Evolutionary conservation across 169 alveolate species (phyloP).

Genomic region (Cryptosporidium meleagridis): DNA sequence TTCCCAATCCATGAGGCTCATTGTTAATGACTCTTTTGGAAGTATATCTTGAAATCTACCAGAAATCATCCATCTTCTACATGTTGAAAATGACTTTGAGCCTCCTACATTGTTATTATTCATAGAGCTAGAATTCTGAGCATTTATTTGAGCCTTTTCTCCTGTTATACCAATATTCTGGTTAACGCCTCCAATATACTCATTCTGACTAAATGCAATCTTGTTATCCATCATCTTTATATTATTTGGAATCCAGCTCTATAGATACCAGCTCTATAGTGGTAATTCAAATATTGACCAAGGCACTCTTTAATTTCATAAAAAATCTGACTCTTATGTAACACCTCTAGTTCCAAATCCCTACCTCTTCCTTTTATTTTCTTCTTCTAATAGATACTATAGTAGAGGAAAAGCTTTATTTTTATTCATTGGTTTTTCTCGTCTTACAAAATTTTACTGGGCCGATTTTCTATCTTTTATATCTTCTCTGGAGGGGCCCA

Average conservation of each 20-base stretch:
- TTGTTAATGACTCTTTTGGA: constrained; percentile 61
- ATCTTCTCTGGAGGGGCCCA: constrained; percentile 35
- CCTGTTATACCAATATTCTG: neutral
- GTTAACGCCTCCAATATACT: neutral
- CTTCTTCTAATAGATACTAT: constrained; percentile 2
- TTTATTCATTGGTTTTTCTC: constrained; percentile 9
- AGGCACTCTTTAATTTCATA: neutral
- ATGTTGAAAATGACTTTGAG: constrained; percentile 38
- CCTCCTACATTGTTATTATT: constrained; percentile 31
- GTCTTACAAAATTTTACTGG: constrained; percentile 7
- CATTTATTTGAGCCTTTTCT: neutral
- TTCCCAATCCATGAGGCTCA: constrained; percentile 68
- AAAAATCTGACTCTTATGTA: neutral
- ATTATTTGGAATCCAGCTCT: constrained; percentile 1
- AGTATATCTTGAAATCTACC: constrained; percentile 58
- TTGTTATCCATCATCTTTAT: constrained; percentile 16
- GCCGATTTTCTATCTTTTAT: constrained; percentile 26
- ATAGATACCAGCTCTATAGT: constrained; percentile 7
- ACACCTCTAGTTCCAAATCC: neutral
- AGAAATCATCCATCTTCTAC: constrained; percentile 65
- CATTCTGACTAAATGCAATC: constrained; percentile 3
- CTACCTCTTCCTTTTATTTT: neutral
- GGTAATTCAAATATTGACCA: neutral
- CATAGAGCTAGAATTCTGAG: constrained; percentile 3
- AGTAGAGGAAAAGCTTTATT: neutral